These are phyloP conservation scores for Trichoderma aggressivum DNA, from an alignment of 2,329 filamentous ascomycete genomes.

Conservation along the genomic window DNA sequence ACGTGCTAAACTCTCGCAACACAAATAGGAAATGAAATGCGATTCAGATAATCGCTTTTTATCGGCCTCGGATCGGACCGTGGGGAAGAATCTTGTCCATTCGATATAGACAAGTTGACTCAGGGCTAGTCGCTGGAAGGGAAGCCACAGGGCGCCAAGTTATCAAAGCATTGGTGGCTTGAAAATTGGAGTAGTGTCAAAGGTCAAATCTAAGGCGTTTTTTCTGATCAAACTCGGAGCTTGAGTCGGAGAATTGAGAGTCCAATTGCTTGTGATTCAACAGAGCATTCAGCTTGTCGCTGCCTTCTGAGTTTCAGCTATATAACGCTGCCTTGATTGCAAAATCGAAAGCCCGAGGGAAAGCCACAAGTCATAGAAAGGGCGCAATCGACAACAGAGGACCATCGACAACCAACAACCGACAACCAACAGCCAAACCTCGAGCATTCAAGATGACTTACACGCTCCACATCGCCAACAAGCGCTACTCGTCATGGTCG, in stretches of 20 bases:
- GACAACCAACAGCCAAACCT: background rate
- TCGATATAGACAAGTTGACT: background rate
- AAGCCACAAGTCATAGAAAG: background rate
- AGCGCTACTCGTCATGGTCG: conserved; percentile 47
- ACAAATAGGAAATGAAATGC: background rate
- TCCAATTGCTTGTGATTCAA: background rate
- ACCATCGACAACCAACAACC: background rate
- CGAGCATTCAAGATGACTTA: conserved; percentile 22
- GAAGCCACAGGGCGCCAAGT: background rate
- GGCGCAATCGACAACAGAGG: background rate
- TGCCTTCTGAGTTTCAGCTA: background rate
- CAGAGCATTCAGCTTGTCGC: background rate
- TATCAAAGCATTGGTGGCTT: background rate
- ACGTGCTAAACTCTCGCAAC: background rate
- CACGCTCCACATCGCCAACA: conserved; percentile 42
- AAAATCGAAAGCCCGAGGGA: background rate
- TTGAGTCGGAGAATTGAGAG: background rate
- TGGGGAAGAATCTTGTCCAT: background rate
- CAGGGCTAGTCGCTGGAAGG: background rate
- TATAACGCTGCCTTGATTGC: background rate
- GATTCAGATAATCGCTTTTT: background rate
- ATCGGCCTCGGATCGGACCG: background rate
- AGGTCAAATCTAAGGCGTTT: conserved; percentile 4
- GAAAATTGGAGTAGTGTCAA: background rate
- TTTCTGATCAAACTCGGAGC: background rate